Conservation (phyloP, 257 asterid species). For the Solanum tacnaense region DNA sequence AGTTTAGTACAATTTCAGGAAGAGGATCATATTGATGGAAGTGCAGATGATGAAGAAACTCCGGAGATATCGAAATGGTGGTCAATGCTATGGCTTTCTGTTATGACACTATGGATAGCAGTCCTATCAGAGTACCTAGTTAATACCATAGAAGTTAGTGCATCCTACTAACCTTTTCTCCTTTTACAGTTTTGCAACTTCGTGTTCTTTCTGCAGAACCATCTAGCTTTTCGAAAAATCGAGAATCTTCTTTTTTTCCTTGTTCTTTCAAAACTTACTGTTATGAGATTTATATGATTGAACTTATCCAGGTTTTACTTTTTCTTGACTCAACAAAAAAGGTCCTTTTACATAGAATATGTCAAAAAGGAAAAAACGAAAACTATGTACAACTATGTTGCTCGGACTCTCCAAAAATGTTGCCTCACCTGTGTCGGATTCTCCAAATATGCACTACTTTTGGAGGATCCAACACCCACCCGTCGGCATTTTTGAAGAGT, state of each 20-base stretch:
- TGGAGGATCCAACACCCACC: neutral
- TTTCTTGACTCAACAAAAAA: neutral
- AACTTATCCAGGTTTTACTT: neutral
- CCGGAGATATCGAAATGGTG: slow-evolving; percentile 62
- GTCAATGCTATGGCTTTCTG: slow-evolving; percentile 52
- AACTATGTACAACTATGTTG: neutral
- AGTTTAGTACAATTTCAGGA: slow-evolving; percentile 20
- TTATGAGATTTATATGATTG: neutral
- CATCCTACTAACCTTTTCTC: neutral
- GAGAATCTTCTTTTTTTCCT: neutral
- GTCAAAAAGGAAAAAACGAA: neutral
- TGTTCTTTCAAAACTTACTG: neutral
- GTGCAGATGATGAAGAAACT: slow-evolving; percentile 42
- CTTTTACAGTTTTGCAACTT: neutral
- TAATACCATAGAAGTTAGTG: slow-evolving; percentile 53
- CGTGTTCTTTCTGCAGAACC: neutral
- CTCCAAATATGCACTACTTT: neutral
- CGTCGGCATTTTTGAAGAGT: neutral
- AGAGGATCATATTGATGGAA: slow-evolving; percentile 23
- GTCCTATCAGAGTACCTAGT: slow-evolving; percentile 62
- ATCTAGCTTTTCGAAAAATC: neutral
- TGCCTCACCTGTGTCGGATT: neutral
- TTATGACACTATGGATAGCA: slow-evolving; percentile 57
- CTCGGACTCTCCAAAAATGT: neutral
- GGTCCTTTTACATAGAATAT: neutral